Percentiles rank a stretch among this genome's conserved stretches.
Conservation (phyloP, 352 stramenopile genomes). For the Plasmopara viticola region DNA sequence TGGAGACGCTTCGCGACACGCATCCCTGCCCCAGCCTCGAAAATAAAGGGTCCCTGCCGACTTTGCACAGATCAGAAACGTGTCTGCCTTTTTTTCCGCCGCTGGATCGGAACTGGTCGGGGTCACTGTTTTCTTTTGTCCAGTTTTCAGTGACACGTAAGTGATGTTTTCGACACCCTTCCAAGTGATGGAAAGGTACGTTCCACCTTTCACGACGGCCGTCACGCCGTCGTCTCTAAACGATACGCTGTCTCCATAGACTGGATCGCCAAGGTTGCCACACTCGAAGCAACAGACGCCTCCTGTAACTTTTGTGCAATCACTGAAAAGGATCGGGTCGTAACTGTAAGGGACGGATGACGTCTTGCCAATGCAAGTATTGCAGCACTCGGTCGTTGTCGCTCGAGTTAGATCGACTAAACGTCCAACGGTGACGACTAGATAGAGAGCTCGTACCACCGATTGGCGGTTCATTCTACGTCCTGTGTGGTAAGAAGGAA, state of each 20-base stretch:
- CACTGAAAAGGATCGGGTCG: slow-evolving; percentile 49
- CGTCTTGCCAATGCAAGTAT: slow-evolving; percentile 61
- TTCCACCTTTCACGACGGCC: slow-evolving; percentile 39
- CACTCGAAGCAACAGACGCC: slow-evolving; percentile 74
- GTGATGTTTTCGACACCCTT: slow-evolving; percentile 46
- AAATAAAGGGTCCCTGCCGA: slow-evolving; percentile 47
- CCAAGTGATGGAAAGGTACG: slow-evolving; percentile 52
- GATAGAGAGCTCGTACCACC: slow-evolving; percentile 2
- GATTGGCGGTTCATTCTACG: slow-evolving; percentile 4
- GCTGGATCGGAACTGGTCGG: slow-evolving; percentile 28
- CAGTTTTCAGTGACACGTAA: slow-evolving; percentile 46
- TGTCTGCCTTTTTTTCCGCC: slow-evolving; percentile 30
- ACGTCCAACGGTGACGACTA: slow-evolving; percentile 1
- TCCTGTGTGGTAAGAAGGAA: slow-evolving; percentile 11
- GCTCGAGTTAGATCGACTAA: slow-evolving; percentile 6
- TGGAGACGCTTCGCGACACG: slow-evolving; percentile 40
- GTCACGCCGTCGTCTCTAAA: slow-evolving; percentile 43
- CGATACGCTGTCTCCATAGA: slow-evolving; percentile 26
- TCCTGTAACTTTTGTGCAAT: slow-evolving; percentile 38
- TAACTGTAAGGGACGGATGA: slow-evolving; percentile 51
- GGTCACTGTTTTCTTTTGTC: slow-evolving; percentile 66
- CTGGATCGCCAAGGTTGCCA: slow-evolving; percentile 29
- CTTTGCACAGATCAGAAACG: slow-evolving; percentile 57
- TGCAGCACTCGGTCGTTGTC: slow-evolving; percentile 38
- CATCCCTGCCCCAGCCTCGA: slow-evolving; percentile 49